Conservation (phyloP, 2,329 filamentous ascomycete species). For the Dothideomycetes sp. region DNA sequence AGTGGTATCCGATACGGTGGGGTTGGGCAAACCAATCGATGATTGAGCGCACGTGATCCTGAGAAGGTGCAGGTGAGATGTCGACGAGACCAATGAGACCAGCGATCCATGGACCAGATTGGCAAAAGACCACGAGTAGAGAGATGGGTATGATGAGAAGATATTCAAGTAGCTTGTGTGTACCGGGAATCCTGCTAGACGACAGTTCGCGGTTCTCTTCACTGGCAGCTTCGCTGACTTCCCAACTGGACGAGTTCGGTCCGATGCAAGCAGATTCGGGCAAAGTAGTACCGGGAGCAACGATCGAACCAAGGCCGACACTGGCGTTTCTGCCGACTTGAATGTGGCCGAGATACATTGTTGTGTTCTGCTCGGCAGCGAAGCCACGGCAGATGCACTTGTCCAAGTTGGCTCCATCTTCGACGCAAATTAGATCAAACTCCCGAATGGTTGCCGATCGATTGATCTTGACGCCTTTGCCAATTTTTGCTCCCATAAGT, state of each 20-base stretch:
- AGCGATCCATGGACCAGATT: conserved; percentile 32
- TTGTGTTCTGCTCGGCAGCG: conserved; percentile 44
- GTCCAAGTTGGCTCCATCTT: conserved; percentile 37
- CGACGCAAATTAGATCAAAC: conserved; percentile 46
- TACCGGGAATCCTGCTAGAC: conserved; percentile 25
- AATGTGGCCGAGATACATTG: conserved; percentile 46
- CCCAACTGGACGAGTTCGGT: conserved; percentile 48
- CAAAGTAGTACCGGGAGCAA: conserved; percentile 40
- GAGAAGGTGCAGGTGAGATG: conserved; percentile 21
- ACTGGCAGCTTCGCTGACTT: conserved; percentile 33
- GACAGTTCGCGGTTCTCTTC: conserved; percentile 38
- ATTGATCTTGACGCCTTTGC: conserved; percentile 38
- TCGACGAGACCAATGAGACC: conserved; percentile 34
- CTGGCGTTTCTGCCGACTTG: conserved; percentile 36
- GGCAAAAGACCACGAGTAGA: conserved; percentile 29
- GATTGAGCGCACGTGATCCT: conserved; percentile 29
- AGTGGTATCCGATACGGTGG: conserved; percentile 39
- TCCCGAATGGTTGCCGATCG: conserved; percentile 38
- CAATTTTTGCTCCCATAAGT: conserved; percentile 43
- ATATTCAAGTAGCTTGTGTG: conserved; percentile 35
- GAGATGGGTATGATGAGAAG: conserved; percentile 34
- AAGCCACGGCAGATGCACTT: conserved; percentile 42
- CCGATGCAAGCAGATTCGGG: conserved; percentile 43
- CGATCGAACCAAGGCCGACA: conserved; percentile 38
- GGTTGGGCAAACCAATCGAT: conserved; percentile 40